A percentile compares a stretch with the other conserved stretches of the same genome.
Conservation (phyloP, 495 filamentous ascomycete genomes). For the Hyphodiscus hymeniophilus region DNA sequence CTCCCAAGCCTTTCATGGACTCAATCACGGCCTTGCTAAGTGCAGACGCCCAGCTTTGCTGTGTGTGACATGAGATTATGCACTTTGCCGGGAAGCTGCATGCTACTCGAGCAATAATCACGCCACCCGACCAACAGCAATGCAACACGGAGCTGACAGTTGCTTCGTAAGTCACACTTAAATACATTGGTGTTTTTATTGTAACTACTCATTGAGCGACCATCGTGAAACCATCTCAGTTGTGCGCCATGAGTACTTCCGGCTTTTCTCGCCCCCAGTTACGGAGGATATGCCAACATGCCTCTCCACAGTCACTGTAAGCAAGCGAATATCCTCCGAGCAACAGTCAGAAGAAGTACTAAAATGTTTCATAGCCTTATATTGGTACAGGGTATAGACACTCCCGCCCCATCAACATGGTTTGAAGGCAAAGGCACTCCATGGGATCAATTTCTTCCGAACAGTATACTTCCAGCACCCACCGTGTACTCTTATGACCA, state of each 20-base stretch:
- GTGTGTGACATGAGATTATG: too few relatives aligned
- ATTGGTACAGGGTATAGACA: not conserved
- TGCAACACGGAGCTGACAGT: not conserved
- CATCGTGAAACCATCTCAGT: not conserved
- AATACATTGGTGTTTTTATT: not conserved
- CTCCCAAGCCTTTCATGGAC: too few relatives aligned
- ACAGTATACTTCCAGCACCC: not conserved
- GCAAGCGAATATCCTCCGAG: too few relatives aligned
- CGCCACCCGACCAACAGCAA: not conserved
- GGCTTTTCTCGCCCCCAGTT: not conserved
- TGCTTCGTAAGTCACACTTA: not conserved
- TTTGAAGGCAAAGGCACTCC: not conserved
- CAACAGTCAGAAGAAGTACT: not conserved
- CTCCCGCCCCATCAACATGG: not conserved
- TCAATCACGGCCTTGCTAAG: too few relatives aligned
- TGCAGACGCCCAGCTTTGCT: constrained; percentile 28
- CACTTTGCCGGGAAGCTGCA: too few relatives aligned
- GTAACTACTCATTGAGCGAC: not conserved
- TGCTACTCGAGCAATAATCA: too few relatives aligned
- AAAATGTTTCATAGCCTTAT: not conserved
- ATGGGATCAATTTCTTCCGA: not conserved
- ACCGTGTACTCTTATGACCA: not conserved
- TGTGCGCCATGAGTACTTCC: not conserved
- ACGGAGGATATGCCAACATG: not conserved
- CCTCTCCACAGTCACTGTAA: not conserved